Evolutionary conservation across 352 stramenopile genomes (phyloP).

Genomic region (Phytophthora pluvialis): DNA sequence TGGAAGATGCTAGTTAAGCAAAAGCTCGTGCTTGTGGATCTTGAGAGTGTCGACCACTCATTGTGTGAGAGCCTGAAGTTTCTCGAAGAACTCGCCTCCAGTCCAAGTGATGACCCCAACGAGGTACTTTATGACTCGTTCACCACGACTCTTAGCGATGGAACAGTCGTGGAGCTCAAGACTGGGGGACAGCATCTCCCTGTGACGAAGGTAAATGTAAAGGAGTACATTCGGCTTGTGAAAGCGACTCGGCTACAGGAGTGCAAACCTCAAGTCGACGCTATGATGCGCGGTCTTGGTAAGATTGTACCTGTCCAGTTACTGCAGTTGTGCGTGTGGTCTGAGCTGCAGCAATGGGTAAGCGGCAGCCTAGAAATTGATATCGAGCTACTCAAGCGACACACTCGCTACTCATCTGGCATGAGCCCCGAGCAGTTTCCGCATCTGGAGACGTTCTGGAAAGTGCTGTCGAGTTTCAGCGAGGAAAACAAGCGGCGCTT

Average conservation of each 20-base stretch:
- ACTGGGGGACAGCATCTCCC: constrained; percentile 43
- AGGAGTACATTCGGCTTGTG: constrained; percentile 72
- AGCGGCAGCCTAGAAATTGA: constrained; percentile 82
- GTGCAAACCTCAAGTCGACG: constrained; percentile 78
- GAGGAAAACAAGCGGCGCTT: constrained; percentile 84
- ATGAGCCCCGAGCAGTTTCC: constrained; percentile 76
- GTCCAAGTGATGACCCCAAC: constrained; percentile 11
- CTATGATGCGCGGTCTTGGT: constrained; percentile 70
- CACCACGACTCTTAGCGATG: constrained; percentile 73
- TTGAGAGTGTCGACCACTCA: constrained; percentile 69
- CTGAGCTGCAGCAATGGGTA: constrained; percentile 81
- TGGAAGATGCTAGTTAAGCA: constrained; percentile 87
- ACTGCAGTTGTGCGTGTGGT: constrained; percentile 80
- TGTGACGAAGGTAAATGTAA: constrained; percentile 75
- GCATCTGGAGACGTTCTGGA: constrained; percentile 84
- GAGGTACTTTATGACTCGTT: constrained; percentile 74
- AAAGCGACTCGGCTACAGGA: constrained; percentile 72
- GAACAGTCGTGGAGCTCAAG: constrained; percentile 71
- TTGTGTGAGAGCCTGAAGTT: constrained; percentile 63
- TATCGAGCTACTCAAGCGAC: constrained; percentile 74
- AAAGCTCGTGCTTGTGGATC: constrained; percentile 58
- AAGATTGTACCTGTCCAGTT: constrained; percentile 75
- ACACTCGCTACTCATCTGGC: constrained; percentile 81
- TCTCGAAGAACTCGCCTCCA: constrained; percentile 37
- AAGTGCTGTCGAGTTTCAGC: constrained; percentile 59